Conservation (phyloP, 78 protist genomes). For the Dictyostelium firmibasis region DNA sequence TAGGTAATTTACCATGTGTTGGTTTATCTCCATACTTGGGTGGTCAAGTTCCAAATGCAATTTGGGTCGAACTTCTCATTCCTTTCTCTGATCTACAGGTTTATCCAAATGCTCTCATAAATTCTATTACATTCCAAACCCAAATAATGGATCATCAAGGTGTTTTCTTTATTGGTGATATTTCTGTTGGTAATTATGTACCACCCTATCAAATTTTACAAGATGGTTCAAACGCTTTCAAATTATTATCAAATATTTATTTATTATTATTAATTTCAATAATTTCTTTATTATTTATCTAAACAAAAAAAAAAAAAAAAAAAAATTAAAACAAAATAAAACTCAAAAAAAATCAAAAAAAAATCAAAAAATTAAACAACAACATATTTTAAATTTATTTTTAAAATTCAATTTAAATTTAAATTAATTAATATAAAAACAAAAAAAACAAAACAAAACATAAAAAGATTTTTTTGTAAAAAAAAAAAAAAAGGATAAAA, state of each 20-base stretch:
- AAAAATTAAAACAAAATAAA: background rate
- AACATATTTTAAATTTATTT: background rate
- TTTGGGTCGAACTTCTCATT: constrained; percentile 22
- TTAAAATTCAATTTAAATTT: background rate
- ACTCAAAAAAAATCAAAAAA: background rate
- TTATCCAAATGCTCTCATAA: background rate
- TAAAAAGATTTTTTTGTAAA: background rate
- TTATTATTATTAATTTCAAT: background rate
- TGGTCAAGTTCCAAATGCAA: constrained; percentile 41
- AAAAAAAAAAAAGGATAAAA: background rate
- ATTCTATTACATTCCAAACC: background rate
- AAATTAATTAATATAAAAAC: background rate
- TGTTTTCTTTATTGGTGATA: constrained; percentile 15
- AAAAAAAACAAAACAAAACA: background rate
- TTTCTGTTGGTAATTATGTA: background rate
- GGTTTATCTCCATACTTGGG: constrained; percentile 45
- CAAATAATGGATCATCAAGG: background rate
- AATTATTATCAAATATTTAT: background rate
- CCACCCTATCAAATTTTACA: background rate
- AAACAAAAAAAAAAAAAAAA: background rate
- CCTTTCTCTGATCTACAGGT: constrained; percentile 38
- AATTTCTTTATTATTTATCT: background rate
- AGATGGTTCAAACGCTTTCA: background rate
- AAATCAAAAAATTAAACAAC: too few relatives aligned
- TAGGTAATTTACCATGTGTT: constrained; percentile 18